Percentiles rank a stretch among this genome's conserved stretches.
These are phyloP conservation scores for Beauveria australis DNA, from an alignment of 2,329 filamentous ascomycete genomes.

Conservation along the genomic window DNA sequence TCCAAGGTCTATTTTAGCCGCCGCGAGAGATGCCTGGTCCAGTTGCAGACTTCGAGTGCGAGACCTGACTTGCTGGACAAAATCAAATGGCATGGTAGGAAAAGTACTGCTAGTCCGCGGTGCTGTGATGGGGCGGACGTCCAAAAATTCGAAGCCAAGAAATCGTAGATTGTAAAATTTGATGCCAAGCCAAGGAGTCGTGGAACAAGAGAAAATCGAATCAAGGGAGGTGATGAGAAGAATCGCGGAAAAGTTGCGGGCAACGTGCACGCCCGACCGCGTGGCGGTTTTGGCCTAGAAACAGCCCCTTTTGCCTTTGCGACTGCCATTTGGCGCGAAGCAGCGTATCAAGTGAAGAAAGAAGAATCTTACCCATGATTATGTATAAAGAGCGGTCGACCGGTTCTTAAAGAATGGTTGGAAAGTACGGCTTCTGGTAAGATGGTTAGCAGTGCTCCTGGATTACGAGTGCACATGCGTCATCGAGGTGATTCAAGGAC, in stretches of 20 bases:
- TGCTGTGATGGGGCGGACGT: constrained; percentile 17
- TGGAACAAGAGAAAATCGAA: neutral
- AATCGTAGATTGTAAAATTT: constrained; percentile 36
- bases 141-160: constrained; percentile 34
- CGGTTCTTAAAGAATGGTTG: constrained; percentile 19
- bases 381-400: constrained; percentile 31
- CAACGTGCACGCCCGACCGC: neutral
- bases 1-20: constrained; percentile 13
- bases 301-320: constrained; percentile 18
- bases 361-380: constrained; percentile 33
- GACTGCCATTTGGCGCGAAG: constrained; percentile 18
- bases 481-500: neutral
- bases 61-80: constrained; percentile 34
- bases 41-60: constrained; percentile 43
- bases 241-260: neutral
- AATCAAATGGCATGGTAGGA: constrained; percentile 32
- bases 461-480: neutral
- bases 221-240: neutral
- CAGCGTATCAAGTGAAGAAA: constrained; percentile 17
- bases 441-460: constrained; percentile 2
- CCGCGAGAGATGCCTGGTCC: constrained; percentile 24
- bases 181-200: constrained; percentile 19
- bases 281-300: neutral
- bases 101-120: constrained; percentile 15
- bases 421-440: constrained; percentile 23